phyloP scores from a whole-genome alignment of 768 basidiomycete species.

The Podaxis sp. region DNA sequence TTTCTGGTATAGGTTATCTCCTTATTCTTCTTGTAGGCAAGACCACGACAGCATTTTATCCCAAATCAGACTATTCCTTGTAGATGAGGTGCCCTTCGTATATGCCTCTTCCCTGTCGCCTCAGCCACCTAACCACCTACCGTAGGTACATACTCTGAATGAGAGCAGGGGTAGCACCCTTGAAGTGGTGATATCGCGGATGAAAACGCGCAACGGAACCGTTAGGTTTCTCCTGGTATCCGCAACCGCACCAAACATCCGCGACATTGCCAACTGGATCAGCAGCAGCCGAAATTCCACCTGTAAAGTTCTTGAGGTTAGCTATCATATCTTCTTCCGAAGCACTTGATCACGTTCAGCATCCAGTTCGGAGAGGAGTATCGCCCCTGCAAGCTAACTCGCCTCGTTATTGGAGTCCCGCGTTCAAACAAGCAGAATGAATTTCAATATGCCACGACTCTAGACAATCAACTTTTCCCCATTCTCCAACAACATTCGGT shows the following conservation, averaged over 20 bases:
- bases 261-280: slow-evolving; percentile 90
- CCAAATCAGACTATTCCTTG: slow-evolving; percentile 75
- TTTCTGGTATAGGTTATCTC: neutral
- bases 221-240: slow-evolving; percentile 89
- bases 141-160: slow-evolving; percentile 87
- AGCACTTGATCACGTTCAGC: neutral
- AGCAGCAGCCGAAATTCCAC: slow-evolving; percentile 37
- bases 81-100: slow-evolving; percentile 71
- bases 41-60: slow-evolving; percentile 67
- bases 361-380: slow-evolving; percentile 89
- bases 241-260: slow-evolving; percentile 91
- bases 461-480: slow-evolving; percentile 73
- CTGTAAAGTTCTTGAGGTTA: slow-evolving; percentile 73
- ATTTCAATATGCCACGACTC: slow-evolving; percentile 66
- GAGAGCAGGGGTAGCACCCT: slow-evolving; percentile 89
- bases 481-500: slow-evolving; percentile 70
- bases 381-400: slow-evolving; percentile 78
- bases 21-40: slow-evolving; percentile 34
- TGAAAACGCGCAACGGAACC: slow-evolving; percentile 70
- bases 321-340: neutral
- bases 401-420: slow-evolving; percentile 70
- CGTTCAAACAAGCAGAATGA: slow-evolving; percentile 68
- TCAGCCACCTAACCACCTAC: neutral
- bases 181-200: slow-evolving; percentile 92
- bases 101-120: neutral